Evolutionary conservation across 208 protist genomes (phyloP).

Genomic region (Trypanosoma rangeli): DNA sequence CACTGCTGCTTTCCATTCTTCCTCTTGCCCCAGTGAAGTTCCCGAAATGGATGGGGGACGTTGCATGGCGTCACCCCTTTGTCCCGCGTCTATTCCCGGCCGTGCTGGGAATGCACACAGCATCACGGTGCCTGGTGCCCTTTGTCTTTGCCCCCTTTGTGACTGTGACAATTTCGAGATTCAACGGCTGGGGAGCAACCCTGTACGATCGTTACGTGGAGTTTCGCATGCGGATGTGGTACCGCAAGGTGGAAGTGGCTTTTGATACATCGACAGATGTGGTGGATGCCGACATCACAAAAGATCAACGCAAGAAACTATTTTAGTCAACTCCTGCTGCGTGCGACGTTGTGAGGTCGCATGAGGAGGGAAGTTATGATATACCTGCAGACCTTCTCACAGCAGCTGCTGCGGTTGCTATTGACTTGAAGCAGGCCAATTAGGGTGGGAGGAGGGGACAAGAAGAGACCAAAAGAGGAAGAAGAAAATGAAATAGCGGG

Average conservation of each 20-base stretch:
- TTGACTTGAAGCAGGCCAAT: background rate
- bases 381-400: background rate
- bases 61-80: conserved; percentile 82
- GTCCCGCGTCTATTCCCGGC: conserved; percentile 84
- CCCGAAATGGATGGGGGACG: conserved; percentile 88
- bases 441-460: background rate
- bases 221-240: conserved; percentile 70
- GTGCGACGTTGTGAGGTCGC: background rate
- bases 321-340: background rate
- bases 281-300: conserved; percentile 62
- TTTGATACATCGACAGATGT: conserved; percentile 78
- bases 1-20: conserved; percentile 59
- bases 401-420: background rate
- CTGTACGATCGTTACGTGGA: conserved; percentile 87
- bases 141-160: conserved; percentile 85
- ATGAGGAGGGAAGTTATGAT: background rate
- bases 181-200: conserved; percentile 57
- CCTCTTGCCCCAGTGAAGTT: conserved; percentile 75
- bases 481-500: background rate
- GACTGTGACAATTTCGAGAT: conserved; percentile 47
- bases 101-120: conserved; percentile 76
- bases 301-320: conserved; percentile 19
- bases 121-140: conserved; percentile 78
- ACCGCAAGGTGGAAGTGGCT: conserved; percentile 63
- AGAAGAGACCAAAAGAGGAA: background rate